Percentiles rank a stretch among this genome's conserved stretches.
Evolutionary conservation across 306 rosid species (phyloP).

Genomic region (Clitoria ternatea): DNA sequence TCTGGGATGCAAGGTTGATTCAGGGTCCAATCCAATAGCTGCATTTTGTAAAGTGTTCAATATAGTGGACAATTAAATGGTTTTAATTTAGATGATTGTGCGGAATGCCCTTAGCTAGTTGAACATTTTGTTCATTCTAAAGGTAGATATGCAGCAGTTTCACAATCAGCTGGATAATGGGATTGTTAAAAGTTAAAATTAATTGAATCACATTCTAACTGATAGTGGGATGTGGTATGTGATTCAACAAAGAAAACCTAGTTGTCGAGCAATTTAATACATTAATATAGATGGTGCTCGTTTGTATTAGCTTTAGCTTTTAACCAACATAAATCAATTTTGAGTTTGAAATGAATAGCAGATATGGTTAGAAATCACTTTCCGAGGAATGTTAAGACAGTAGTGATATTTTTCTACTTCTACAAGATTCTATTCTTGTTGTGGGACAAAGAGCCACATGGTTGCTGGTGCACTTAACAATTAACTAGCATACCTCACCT

Average conservation of each 20-base stretch:
- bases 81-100: background rate
- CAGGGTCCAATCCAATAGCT: slow-evolving; percentile 1
- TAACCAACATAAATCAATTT: no score
- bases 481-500: background rate
- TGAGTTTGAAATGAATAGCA: no score
- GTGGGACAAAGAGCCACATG: no score
- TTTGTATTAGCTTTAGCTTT: no score
- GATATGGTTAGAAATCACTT: no score
- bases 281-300: no score
- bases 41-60: slow-evolving; percentile 22
- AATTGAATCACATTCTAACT: background rate
- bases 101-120: slow-evolving; percentile 12
- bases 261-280: slow-evolving; percentile 4
- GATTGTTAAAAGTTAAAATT: background rate
- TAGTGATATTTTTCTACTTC: no score
- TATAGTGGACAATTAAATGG: background rate
- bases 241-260: slow-evolving; percentile 16
- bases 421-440: no score
- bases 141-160: background rate
- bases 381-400: no score
- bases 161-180: background rate
- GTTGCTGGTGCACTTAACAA: slow-evolving; percentile 5
- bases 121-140: slow-evolving; percentile 22
- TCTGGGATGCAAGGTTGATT: slow-evolving; percentile 23
- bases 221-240: background rate